Evolutionary conservation across 2,329 filamentous ascomycete species (phyloP), one percentile per base, ranked within the genome.

Genomic region (Seiridium cupressi): DNA sequence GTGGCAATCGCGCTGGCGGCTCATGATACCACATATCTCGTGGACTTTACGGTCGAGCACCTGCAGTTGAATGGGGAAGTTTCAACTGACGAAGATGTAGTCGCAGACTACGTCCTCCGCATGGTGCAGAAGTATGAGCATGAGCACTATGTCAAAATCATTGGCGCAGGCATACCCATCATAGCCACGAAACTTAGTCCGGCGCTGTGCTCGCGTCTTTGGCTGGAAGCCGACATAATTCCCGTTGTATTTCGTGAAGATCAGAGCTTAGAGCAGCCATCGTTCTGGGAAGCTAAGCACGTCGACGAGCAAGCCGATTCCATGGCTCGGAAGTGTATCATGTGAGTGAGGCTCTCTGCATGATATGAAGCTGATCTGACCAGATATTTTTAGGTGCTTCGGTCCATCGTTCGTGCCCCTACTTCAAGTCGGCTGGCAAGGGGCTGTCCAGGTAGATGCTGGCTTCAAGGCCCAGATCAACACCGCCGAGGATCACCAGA

Each of bases 301-400:
- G 81, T 93, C 4, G 91, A 93, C 67, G 91, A 95, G 71, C 88
- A 93, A 72, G 90, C 91, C 1, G 91, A 94, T 70, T 90, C 89
- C 0, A 90, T 93, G 84, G 89, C 88, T 1, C 82, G 91, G 62
- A 93, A 93, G 77, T 92, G 89, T 71, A 82, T 93, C 63, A 84
- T 88, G 88, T 90, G 74, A 74, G 83, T 76, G 26, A 38, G 26
- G 32, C 13, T 10, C 31, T 59, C 51, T 48, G 63, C 62, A 36
- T 58, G 56, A 55, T 54, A 34, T 11, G 34, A n/a, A 4, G 9
- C 4, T 32, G 13, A 34, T 44, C 36, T 38, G 11, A 26, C 9
- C 53, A 44, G n/a, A 42, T 48, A 66, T 44, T 1, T 62, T 38
- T 59, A 90, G 87, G 71, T 79, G 88, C 65, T 93, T 93, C 66